Conservation (phyloP, 2,329 filamentous ascomycete genomes). For the Penicillium sp. region DNA sequence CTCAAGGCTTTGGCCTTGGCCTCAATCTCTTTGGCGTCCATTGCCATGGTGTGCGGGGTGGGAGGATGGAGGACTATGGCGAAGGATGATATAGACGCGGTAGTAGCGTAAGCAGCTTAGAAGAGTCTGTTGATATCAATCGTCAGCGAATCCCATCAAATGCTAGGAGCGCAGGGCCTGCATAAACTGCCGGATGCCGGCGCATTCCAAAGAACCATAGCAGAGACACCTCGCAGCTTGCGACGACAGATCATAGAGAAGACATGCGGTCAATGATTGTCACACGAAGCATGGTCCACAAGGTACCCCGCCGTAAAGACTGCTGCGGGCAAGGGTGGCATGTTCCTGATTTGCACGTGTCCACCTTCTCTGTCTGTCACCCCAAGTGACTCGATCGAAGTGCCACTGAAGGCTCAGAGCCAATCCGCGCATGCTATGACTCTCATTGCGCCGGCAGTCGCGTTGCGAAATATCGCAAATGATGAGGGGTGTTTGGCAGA, state of each 20-base stretch:
- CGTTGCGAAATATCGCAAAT: background rate
- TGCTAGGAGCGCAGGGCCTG: background rate
- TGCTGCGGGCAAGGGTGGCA: constrained; percentile 1
- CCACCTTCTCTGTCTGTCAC: background rate
- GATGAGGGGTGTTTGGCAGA: constrained; percentile 14
- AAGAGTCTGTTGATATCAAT: background rate
- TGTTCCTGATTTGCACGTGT: constrained; percentile 14
- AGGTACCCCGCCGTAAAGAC: background rate
- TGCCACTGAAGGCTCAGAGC: background rate
- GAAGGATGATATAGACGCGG: background rate
- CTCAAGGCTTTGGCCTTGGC: constrained; percentile 74
- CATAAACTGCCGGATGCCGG: background rate
- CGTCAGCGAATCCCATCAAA: background rate
- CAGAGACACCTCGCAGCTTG: background rate
- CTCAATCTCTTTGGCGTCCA: constrained; percentile 82
- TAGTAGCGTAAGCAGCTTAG: background rate
- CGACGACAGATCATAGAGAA: background rate
- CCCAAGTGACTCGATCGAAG: background rate
- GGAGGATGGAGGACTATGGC: background rate
- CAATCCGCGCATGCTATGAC: background rate
- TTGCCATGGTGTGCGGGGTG: constrained; percentile 36
- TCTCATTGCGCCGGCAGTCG: background rate
- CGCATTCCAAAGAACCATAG: constrained; percentile 8
- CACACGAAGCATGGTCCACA: background rate
- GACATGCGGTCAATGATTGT: background rate